Base-by-base conservation (phyloP, 2,329 filamentous ascomycete genomes). In the Neoarthrinium moseri region DNA sequence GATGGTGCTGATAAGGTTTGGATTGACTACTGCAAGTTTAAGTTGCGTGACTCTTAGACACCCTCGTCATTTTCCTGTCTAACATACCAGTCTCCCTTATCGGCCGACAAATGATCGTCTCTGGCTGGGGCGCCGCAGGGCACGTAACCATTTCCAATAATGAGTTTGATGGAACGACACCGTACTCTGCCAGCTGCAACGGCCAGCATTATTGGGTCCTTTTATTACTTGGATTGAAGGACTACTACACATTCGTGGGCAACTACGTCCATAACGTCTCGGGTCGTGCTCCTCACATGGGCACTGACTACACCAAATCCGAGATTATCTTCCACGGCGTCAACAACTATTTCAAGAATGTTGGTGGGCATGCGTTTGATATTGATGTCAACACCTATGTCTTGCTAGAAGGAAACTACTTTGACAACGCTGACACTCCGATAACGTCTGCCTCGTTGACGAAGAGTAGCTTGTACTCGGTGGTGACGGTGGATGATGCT, bases 91-190 rank as follows among this genome's bases (percentile, higher is more conserved):
- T 35, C 7, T 71, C 68, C 5, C 60, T 69, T 15, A 66, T 74
- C 37, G 71, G 70, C 8, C 68, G 72, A 45, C 71, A 73, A 60
- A 66, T 71, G 53, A 59, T 73, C 38, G 65, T 69, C 46, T 59
- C 58, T 2, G 65, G 66, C 10, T 61, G 61, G 36, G 52, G 51
- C 20, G 48, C 58, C 6, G 62, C 61, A 18, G 60, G 64, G 17
- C 64, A 63, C 38, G 64, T 74, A 1, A 74, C 72, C 2, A 62
- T 76, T 40, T 71, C 70, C 10, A 74, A 76, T 63, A 70, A 62
- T 53, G 69, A 71, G 30, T 68, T 75, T 47, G 64, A 75, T 45
- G 72, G 73, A 5, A 50, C 51, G 2, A 72, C 72, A 0, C 58
- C 54, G 17, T 72, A 65, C 54, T 73, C 70, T 1, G 63, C 70